phyloP scores from a whole-genome alignment of 2,329 filamentous ascomycete genomes.

The Blastomyces silverae region DNA sequence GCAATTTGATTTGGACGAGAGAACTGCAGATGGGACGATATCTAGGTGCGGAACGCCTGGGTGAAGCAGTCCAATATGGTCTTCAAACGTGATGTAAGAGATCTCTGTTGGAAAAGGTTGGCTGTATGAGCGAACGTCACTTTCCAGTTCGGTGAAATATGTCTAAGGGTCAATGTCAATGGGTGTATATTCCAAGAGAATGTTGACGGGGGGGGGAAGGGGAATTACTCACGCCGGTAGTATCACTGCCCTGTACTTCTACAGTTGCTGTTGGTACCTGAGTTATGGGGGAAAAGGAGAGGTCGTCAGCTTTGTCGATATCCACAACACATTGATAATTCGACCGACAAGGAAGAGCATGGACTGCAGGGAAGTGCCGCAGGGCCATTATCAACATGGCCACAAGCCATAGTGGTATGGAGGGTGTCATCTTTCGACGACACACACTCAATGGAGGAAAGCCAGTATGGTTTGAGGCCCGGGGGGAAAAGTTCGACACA shows the following conservation, averaged over 20 bases:
- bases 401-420: conserved; percentile 1
- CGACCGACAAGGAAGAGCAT: conserved; percentile 11
- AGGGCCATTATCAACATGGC: conserved; percentile 14
- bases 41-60: conserved; percentile 15
- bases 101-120: conserved; percentile 27
- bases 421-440: conserved; percentile 2
- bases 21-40: conserved; percentile 1
- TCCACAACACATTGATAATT: conserved; percentile 7
- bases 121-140: conserved; percentile 16
- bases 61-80: conserved; percentile 10
- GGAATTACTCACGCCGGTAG: conserved; percentile 4
- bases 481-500: background rate
- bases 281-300: background rate
- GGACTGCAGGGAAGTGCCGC: conserved; percentile 1
- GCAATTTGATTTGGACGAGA: conserved; percentile 7
- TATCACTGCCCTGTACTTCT: background rate
- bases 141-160: conserved; percentile 15
- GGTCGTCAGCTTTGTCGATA: background rate
- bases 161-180: conserved; percentile 1
- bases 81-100: conserved; percentile 13
- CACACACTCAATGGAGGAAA: background rate
- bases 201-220: too few species aligned
- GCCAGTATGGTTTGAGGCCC: background rate
- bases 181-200: background rate
- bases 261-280: background rate